Conservation (phyloP, 176 grass and related monocot species). For the Phoenix dactylifera region DNA sequence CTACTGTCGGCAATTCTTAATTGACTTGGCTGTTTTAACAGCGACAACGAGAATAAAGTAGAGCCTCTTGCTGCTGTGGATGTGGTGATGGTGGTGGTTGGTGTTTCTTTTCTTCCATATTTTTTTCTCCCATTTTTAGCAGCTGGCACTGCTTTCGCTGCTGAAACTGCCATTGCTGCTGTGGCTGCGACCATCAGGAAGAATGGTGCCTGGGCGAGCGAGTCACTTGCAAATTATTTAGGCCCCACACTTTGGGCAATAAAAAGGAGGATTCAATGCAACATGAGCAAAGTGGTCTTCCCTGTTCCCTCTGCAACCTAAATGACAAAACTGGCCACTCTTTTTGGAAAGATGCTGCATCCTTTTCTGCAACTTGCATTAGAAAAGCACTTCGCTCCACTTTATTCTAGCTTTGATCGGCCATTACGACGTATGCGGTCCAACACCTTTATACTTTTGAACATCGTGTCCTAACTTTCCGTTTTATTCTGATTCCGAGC, state of each 20-base stretch:
- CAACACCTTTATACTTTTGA: too few species aligned
- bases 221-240: slow-evolving; percentile 14
- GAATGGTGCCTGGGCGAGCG: not conserved
- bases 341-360: slow-evolving; percentile 5
- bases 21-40: not conserved
- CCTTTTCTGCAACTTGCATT: not conserved
- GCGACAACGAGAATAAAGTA: not conserved
- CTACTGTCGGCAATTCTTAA: too few species aligned
- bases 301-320: not conserved
- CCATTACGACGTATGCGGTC: too few species aligned
- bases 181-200: slow-evolving; percentile 14
- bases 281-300: slow-evolving; percentile 29
- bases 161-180: slow-evolving; percentile 5
- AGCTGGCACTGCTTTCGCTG: not conserved
- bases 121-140: slow-evolving; percentile 5
- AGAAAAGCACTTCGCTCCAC: not conserved
- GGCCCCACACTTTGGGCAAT: slow-evolving; percentile 2
- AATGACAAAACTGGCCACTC: slow-evolving; percentile 9
- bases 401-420: too few species aligned
- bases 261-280: slow-evolving; percentile 30
- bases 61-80: not conserved
- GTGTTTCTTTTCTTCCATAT: slow-evolving; percentile 1
- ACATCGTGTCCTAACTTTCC: too few species aligned
- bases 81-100: not conserved
- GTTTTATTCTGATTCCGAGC: too few species aligned